These are phyloP conservation scores for Conoideocrella luteorostrata DNA, from an alignment of 2,329 filamentous ascomycete genomes.

Conservation along the genomic window DNA sequence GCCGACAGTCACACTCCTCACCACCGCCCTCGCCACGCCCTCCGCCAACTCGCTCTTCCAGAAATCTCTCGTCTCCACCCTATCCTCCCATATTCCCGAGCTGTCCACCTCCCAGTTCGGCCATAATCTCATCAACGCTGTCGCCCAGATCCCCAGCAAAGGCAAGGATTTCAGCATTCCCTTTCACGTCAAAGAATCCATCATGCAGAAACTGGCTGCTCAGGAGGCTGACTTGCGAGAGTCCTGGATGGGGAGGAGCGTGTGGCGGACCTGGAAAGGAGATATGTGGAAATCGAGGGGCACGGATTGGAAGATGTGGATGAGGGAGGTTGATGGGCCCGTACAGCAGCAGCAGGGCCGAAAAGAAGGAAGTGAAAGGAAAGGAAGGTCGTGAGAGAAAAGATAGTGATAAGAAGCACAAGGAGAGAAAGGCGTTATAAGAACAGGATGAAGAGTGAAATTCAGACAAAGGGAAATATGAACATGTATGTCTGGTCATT, in stretches of 20 bases:
- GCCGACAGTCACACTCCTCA: slow-evolving; percentile 43
- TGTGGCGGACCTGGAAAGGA: slow-evolving; percentile 53
- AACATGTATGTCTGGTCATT: no score
- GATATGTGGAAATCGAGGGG: slow-evolving; percentile 49
- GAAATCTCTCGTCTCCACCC: slow-evolving; percentile 44
- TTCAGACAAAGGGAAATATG: no score
- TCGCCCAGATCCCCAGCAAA: slow-evolving; percentile 44
- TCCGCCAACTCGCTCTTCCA: slow-evolving; percentile 47
- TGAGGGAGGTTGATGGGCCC: slow-evolving; percentile 38
- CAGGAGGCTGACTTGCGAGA: slow-evolving; percentile 45
- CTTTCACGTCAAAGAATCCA: slow-evolving; percentile 51
- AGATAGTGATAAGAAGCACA: background rate
- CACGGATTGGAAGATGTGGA: slow-evolving; percentile 51
- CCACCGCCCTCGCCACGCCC: slow-evolving; percentile 42
- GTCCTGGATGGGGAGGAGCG: slow-evolving; percentile 47
- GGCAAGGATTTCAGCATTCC: slow-evolving; percentile 43
- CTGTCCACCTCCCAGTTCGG: slow-evolving; percentile 45
- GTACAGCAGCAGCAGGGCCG: background rate
- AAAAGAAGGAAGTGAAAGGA: background rate
- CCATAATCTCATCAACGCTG: slow-evolving; percentile 43
- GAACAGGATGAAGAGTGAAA: no score
- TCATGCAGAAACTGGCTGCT: slow-evolving; percentile 42
- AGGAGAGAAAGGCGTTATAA: no score
- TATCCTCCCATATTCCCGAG: slow-evolving; percentile 37
- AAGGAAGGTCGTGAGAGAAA: background rate